A percentile compares a stretch with the other conserved stretches of the same genome.
These are phyloP conservation scores for Candida nanaspora DNA, from an alignment of 805 yeast species.

Conservation along the genomic window DNA sequence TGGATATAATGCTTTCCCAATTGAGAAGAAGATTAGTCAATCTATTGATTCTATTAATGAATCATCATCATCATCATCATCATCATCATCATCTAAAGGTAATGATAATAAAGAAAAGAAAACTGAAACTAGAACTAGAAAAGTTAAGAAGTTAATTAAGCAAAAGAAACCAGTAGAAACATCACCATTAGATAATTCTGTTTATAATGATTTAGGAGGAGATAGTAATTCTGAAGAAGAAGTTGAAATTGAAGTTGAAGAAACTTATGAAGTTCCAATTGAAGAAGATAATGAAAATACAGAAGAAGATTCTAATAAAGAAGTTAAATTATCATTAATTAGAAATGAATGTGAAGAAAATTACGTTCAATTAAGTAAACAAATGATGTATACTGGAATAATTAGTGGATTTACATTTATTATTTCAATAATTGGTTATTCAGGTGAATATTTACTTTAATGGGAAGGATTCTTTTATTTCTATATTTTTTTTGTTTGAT, in stretches of 20 bases:
- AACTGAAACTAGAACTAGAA: constrained; percentile 7
- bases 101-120: too few relatives aligned
- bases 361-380: constrained; percentile 26
- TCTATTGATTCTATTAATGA: not conserved
- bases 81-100: too few relatives aligned
- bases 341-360: constrained; percentile 29
- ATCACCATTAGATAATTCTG: constrained; percentile 39
- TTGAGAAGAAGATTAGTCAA: not conserved
- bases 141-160: constrained; percentile 16
- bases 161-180: constrained; percentile 21
- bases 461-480: not conserved
- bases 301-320: constrained; percentile 19
- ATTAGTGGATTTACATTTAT: constrained; percentile 39
- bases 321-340: constrained; percentile 28
- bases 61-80: constrained; percentile 2
- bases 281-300: constrained; percentile 2
- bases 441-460: constrained; percentile 36
- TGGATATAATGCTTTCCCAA: constrained; percentile 16
- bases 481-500: not conserved
- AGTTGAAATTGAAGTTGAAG: constrained; percentile 19
- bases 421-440: constrained; percentile 45
- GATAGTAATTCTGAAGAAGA: constrained; percentile 21
- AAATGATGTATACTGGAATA: constrained; percentile 33
- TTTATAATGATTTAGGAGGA: constrained; percentile 27
- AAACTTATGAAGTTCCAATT: constrained; percentile 23